Base-by-base conservation (phyloP, 768 basidiomycete species). In the Sporobolomyces phaffii region DNA sequence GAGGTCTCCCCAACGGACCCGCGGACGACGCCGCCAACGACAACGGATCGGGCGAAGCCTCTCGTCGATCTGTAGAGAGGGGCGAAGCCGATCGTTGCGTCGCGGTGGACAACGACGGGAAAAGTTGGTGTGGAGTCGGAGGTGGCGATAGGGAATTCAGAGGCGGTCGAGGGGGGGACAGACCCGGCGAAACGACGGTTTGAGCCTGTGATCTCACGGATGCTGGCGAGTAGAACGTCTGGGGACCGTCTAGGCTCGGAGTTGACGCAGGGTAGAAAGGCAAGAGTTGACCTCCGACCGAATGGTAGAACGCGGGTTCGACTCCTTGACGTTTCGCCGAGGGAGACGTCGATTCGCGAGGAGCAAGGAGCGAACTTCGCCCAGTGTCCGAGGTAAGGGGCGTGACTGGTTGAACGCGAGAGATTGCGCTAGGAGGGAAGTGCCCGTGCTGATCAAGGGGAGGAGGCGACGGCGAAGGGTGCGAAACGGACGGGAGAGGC, bases 241-340 rank as follows among this genome's bases (percentile, higher is more conserved):
- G 26, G 5, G 54, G 38, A 10, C 8, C 14, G 40, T 18, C n/a
- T 13, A 20, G 20, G 9, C 2, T 15, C 33, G 34, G 24, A 8
- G 18, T 43, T 17, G 54, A 56, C 40, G 54, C 40, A 10, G 38
- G 38, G 40, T 56, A 56, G 26, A 56, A 40, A 24, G 54, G 54
- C 3, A 56, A 9, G 10, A 56, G 40, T 10, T 22, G 40, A 3
- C 54, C 40, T 24, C 40, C 54, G 28, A 56, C 29, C 40, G 38
- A 29, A 31, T 56, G 54, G 26, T 56, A 56, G 18, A 40, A 56
- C 3, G 40, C 54, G 3, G 54, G 52, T 41, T 51, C 29, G 9
- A 28, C n/a, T n/a, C 18, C 20, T n/a, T 24, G 52, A 20, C 26
- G 8, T 10, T 15, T 6, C 24, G 29, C 20, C 17, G 22, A 24